Conservation (phyloP, 805 yeast species). For the Wickerhamiella spandovensis region DNA sequence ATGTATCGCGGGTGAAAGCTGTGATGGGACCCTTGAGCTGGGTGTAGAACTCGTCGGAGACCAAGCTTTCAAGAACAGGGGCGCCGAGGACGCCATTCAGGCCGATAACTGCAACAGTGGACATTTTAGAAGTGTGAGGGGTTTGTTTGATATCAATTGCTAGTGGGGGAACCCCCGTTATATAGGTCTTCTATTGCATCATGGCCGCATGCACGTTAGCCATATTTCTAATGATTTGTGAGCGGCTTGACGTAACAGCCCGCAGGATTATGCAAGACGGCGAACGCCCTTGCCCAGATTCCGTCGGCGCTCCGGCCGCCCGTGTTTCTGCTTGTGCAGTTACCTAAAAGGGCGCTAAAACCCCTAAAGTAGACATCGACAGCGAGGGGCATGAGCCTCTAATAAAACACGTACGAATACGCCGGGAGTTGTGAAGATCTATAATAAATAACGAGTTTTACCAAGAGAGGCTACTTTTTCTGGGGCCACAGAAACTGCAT, state of each 20-base stretch:
- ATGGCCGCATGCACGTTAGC: not conserved
- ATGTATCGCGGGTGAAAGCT: conserved; percentile 34
- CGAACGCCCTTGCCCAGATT: not conserved
- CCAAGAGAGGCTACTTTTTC: no score
- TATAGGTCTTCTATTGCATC: not conserved
- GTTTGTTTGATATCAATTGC: not conserved
- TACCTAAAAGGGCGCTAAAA: no score
- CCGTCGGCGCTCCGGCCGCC: not conserved
- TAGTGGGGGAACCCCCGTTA: not conserved
- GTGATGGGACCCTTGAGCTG: conserved; percentile 35
- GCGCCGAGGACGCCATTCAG: conserved; percentile 38
- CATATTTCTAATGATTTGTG: not conserved
- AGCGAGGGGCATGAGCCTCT: no score
- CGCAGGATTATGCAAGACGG: not conserved
- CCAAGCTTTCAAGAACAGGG: conserved; percentile 33
- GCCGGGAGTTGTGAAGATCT: no score
- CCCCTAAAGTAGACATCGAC: no score
- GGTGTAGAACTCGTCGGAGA: conserved; percentile 29
- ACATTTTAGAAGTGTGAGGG: not conserved
- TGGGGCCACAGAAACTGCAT: conserved; percentile 44
- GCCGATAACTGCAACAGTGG: conserved; percentile 37
- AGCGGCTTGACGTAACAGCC: not conserved
- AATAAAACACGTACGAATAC: no score
- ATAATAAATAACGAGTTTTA: no score
- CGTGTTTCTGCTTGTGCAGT: no score